Percentiles rank a stretch among this genome's conserved stretches.
Evolutionary conservation across 352 stramenopile species (phyloP).

Genomic region (Pythium brachiatum): DNA sequence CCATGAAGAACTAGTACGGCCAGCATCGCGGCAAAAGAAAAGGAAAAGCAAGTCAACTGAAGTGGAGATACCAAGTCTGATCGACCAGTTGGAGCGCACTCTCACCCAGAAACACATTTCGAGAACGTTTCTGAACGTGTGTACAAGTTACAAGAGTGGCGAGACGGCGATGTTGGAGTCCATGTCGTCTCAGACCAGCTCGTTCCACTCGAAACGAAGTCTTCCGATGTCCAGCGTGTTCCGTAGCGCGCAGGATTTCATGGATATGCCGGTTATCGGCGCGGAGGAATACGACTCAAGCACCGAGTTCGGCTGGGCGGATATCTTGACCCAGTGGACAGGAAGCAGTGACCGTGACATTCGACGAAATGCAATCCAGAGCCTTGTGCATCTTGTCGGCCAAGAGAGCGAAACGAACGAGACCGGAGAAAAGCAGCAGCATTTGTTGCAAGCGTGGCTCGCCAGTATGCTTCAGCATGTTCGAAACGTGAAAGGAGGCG

Average conservation of each 20-base stretch:
- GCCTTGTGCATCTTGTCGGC: conserved; percentile 60
- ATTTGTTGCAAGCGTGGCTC: conserved; percentile 78
- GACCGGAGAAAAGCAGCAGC: conserved; percentile 38
- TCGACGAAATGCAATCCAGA: conserved; percentile 62
- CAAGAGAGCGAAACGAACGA: conserved; percentile 23
- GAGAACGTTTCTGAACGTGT: conserved; percentile 55
- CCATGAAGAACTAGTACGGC: conserved; percentile 33
- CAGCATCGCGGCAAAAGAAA: background rate
- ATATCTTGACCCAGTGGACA: conserved; percentile 77
- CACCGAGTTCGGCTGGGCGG: conserved; percentile 78
- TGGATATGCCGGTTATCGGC: conserved; percentile 63
- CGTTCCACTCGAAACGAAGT: conserved; percentile 54
- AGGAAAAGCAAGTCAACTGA: background rate
- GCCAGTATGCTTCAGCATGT: conserved; percentile 76
- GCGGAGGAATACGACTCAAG: conserved; percentile 75
- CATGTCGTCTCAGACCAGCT: conserved; percentile 34
- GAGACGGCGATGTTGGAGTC: conserved; percentile 42
- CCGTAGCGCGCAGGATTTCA: conserved; percentile 47
- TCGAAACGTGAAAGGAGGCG: conserved; percentile 46
- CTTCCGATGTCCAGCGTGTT: conserved; percentile 75
- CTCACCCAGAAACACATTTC: conserved; percentile 36
- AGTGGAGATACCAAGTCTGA: conserved; percentile 3
- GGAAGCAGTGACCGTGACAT: conserved; percentile 51
- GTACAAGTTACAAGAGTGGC: conserved; percentile 52
- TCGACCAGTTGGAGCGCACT: conserved; percentile 19